A percentile compares a stretch with the other conserved stretches of the same genome.
Evolutionary conservation across 305 asterid genomes (phyloP).

Genomic region (Plantago coronopus): DNA sequence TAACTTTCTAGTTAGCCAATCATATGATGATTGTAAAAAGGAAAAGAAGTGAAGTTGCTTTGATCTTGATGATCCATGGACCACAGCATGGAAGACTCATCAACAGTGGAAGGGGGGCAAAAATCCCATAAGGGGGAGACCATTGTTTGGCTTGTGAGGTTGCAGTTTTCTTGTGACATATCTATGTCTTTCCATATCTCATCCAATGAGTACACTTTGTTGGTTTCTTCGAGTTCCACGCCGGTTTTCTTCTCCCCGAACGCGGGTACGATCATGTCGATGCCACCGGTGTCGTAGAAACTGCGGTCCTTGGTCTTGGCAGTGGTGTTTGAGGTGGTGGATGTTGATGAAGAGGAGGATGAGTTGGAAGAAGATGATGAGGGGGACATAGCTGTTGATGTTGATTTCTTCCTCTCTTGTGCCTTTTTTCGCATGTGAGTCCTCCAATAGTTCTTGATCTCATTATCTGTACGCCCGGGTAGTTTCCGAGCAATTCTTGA

Average conservation of each 20-base stretch:
- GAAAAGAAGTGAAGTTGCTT: slow-evolving; percentile 31
- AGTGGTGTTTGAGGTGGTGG: slow-evolving; percentile 23
- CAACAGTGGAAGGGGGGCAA: slow-evolving; percentile 15
- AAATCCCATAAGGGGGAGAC: slow-evolving; percentile 39
- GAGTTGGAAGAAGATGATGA: slow-evolving; percentile 27
- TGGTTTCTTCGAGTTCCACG: slow-evolving; percentile 29
- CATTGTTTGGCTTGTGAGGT: slow-evolving; percentile 19
- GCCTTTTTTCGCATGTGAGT: slow-evolving; percentile 85
- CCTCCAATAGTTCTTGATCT: slow-evolving; percentile 90
- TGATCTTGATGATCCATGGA: slow-evolving; percentile 33
- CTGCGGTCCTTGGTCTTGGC: slow-evolving; percentile 33
- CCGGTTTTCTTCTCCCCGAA: slow-evolving; percentile 17
- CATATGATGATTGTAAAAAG: slow-evolving; percentile 29
- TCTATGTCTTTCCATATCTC: slow-evolving; percentile 65
- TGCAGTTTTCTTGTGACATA: slow-evolving; percentile 32
- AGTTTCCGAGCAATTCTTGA: slow-evolving; percentile 79
- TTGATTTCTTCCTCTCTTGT: slow-evolving; percentile 54
- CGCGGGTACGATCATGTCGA: slow-evolving; percentile 10
- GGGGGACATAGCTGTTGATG: slow-evolving; percentile 7
- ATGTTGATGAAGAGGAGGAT: slow-evolving; percentile 27
- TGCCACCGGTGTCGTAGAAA: slow-evolving; percentile 61
- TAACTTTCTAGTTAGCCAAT: slow-evolving; percentile 30
- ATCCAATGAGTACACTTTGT: slow-evolving; percentile 58
- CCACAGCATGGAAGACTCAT: slow-evolving; percentile 35
- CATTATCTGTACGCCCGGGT: slow-evolving; percentile 93